Evolutionary conservation across 805 yeast species (phyloP), one percentile per base, ranked within the genome.

Genomic region (Kockiozyma suomiensis): DNA sequence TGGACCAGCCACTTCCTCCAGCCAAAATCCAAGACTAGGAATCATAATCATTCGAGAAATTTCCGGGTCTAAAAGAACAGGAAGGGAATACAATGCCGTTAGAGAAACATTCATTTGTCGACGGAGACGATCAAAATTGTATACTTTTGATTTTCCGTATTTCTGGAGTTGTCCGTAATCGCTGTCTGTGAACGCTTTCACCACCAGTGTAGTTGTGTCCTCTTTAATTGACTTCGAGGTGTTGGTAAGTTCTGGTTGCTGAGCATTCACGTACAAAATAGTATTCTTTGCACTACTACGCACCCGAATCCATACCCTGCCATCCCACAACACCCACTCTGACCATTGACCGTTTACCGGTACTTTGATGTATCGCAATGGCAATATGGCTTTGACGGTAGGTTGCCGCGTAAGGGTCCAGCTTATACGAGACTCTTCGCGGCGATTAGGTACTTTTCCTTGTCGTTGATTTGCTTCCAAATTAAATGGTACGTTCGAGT

Each of bases 1-100:
- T 47, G 26, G 10, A 2, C 32, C 47, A 1, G n/a, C 17, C 40
- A 30, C 7, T 40, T 47, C 52, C n/a, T 25, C 33, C 49, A 42
- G 10, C 15, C 6, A 1, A 26, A 43, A 42, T 13, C 33, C 37
- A 1, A 52, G 15, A 19, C 51, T 58, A 10, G 61, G 62, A 12
- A 58, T n/a, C 41, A 48, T 50, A 7, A 54, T 33, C 28, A 47
- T 17, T 10, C 54, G 47, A 8, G 54, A 32, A 6, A 53, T 30
- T 15, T 28, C 50, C 12, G 62, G 62, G 38, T 54, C 62, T n/a
- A 55, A 38, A 26, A 58, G 15, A 6, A 45, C 62, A 6, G 62
- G 62, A 12, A 58, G 26, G 17, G 56, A 38, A n/a, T 25, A 40
- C 35, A 55, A 23, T 17, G 26, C 49, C n/a, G 12, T 10, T 15